Evolutionary conservation across 805 yeast genomes (phyloP).

Genomic region (Teunomyces pallodes): DNA sequence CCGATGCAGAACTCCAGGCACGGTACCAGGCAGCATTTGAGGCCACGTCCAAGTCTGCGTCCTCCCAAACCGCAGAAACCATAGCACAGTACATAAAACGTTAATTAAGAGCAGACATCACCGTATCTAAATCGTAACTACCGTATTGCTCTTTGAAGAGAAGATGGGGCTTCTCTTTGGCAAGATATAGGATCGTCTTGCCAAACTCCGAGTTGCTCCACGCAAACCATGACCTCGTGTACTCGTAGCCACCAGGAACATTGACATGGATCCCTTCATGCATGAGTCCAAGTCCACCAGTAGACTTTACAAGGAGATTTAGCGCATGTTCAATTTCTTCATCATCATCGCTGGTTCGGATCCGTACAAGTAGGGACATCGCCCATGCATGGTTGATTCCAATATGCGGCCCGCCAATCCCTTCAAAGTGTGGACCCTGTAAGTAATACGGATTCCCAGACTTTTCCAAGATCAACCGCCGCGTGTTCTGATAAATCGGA

Average conservation of each 20-base stretch:
- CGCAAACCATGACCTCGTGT: slow-evolving; percentile 86
- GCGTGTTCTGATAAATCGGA: slow-evolving; percentile 69
- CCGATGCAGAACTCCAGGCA: slow-evolving; percentile 54
- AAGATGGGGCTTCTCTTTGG: slow-evolving; percentile 68
- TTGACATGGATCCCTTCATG: slow-evolving; percentile 79
- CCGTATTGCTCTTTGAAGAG: slow-evolving; percentile 50
- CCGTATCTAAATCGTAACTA: slow-evolving; percentile 30
- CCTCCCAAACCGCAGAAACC: slow-evolving; percentile 67
- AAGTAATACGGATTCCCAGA: slow-evolving; percentile 78
- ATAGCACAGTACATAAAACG: slow-evolving; percentile 64
- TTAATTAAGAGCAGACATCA: slow-evolving; percentile 9
- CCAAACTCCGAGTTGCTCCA: slow-evolving; percentile 95
- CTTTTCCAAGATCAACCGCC: slow-evolving; percentile 68
- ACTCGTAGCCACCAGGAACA: slow-evolving; percentile 43
- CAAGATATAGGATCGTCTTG: slow-evolving; percentile 75
- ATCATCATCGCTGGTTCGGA: slow-evolving; percentile 73
- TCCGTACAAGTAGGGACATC: slow-evolving; percentile 73
- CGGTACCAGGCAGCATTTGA: slow-evolving; percentile 76
- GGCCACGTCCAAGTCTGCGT: slow-evolving; percentile 55
- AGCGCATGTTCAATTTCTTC: slow-evolving; percentile 57
- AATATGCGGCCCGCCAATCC: slow-evolving; percentile 90
- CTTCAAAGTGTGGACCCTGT: slow-evolving; percentile 60
- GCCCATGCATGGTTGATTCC: slow-evolving; percentile 88
- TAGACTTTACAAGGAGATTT: slow-evolving; percentile 51
- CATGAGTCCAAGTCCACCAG: slow-evolving; percentile 76